Conservation (phyloP, 2,329 filamentous ascomycete species). For the Stylonectria norvegica region DNA sequence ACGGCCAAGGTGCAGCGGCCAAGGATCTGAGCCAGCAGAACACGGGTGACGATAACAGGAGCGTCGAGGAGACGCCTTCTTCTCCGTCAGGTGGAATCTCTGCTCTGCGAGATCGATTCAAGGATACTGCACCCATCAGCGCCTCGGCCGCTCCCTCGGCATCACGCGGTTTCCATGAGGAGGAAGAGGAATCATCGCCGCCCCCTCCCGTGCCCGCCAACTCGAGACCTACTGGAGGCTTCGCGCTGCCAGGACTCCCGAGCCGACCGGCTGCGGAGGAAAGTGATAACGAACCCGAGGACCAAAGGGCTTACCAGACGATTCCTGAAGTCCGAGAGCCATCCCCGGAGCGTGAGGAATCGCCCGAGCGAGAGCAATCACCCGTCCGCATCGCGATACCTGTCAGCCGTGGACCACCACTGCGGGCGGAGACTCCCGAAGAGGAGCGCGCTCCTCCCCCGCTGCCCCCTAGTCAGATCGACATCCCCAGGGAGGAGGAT, state of each 20-base stretch:
- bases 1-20: slow-evolving; percentile 59
- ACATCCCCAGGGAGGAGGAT: slow-evolving; percentile 62
- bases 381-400: slow-evolving; percentile 86
- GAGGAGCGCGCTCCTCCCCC: slow-evolving; percentile 52
- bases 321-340: slow-evolving; percentile 4
- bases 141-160: slow-evolving; percentile 39
- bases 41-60: slow-evolving; percentile 53
- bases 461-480: slow-evolving; percentile 62
- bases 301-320: slow-evolving; percentile 39
- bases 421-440: slow-evolving; percentile 48
- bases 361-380: slow-evolving; percentile 59
- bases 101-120: slow-evolving; percentile 79
- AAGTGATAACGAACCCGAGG: slow-evolving; percentile 54
- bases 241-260: slow-evolving; percentile 76
- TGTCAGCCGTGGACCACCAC: slow-evolving; percentile 61
- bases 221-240: slow-evolving; percentile 69
- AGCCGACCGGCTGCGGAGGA: slow-evolving; percentile 54
- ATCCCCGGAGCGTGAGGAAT: background rate
- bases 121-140: slow-evolving; percentile 69
- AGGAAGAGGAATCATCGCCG: slow-evolving; percentile 48
- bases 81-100: slow-evolving; percentile 64
- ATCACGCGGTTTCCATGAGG: slow-evolving; percentile 35
- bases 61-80: slow-evolving; percentile 48
- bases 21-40: slow-evolving; percentile 54
- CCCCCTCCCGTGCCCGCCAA: slow-evolving; percentile 49